phyloP scores from a whole-genome alignment of 495 filamentous ascomycete species.

The Parathielavia appendiculata region DNA sequence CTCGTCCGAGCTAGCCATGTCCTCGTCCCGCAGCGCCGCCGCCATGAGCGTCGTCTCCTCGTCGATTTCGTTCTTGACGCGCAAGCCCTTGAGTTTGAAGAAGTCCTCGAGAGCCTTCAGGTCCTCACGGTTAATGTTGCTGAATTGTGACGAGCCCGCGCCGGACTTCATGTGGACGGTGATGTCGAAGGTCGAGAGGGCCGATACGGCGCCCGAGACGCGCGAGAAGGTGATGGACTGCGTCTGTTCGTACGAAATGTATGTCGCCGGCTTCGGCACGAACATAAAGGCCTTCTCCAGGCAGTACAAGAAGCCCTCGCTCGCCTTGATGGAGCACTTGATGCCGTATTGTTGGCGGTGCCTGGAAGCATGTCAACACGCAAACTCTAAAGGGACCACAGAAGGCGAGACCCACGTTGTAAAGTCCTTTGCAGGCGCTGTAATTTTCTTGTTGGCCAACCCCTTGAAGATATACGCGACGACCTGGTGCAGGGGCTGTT shows the following conservation, averaged over 20 bases:
- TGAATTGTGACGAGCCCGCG: constrained; percentile 83
- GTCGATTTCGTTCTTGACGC: constrained; percentile 92
- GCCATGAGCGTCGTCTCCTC: constrained; percentile 63
- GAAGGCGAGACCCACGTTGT: constrained; percentile 45
- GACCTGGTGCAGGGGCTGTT: constrained; percentile 84
- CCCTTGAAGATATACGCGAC: constrained; percentile 93
- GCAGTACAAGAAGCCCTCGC: constrained; percentile 94
- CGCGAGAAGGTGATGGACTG: constrained; percentile 89
- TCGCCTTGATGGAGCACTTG: constrained; percentile 99
- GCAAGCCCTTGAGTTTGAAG: constrained; percentile 86
- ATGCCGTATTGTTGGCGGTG: constrained; percentile 93
- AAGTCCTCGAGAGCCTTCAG: constrained; percentile 92
- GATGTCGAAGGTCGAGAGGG: constrained; percentile 95
- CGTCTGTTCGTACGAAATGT: constrained; percentile 88
- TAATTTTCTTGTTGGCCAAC: constrained; percentile 87
- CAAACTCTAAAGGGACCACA: too few species aligned
- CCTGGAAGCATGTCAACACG: constrained; percentile 36
- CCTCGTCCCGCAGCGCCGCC: constrained; percentile 73
- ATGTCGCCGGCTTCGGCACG: constrained; percentile 95
- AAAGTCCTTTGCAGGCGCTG: constrained; percentile 90
- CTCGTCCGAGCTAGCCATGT: constrained; percentile 72
- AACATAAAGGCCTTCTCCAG: constrained; percentile 99
- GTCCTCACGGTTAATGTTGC: constrained; percentile 98
- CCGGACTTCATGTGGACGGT: constrained; percentile 76
- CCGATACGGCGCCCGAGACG: constrained; percentile 88